These are phyloP conservation scores for Podila epigama DNA, from an alignment of 192 early-diverging fungal genomes.

Conservation along the genomic window DNA sequence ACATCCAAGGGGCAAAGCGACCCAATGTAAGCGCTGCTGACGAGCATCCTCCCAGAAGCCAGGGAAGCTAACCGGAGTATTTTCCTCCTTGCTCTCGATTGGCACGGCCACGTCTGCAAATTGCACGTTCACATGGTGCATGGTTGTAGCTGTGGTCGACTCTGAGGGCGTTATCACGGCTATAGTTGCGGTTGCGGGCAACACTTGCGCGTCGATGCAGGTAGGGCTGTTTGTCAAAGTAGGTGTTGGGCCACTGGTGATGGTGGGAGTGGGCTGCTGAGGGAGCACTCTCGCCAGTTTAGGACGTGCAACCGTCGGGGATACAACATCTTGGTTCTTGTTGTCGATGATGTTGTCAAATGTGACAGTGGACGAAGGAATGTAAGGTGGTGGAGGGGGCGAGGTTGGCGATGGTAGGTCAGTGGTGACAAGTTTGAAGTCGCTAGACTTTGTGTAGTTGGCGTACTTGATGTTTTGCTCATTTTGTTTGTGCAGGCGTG, in stretches of 20 bases:
- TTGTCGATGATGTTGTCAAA: not conserved
- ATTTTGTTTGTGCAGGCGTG: not conserved
- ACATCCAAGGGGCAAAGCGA: conserved; percentile 28
- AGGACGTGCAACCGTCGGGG: conserved; percentile 17
- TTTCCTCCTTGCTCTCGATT: too few relatives aligned
- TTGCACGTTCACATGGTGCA: too few relatives aligned
- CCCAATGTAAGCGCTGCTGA: conserved; percentile 25
- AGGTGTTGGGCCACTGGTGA: not conserved
- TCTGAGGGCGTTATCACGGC: too few relatives aligned
- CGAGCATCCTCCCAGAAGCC: conserved; percentile 26
- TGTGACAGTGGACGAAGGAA: conserved; percentile 2
- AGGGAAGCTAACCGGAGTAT: conserved; percentile 1
- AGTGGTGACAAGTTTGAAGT: conserved; percentile 26
- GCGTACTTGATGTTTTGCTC: conserved; percentile 13
- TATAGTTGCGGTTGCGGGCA: not conserved
- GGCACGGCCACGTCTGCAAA: not conserved
- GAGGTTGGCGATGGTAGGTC: conserved; percentile 19
- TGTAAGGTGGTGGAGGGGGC: conserved; percentile 42
- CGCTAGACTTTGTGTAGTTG: conserved; percentile 38
- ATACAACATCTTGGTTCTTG: too few relatives aligned
- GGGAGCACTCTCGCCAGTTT: conserved; percentile 24
- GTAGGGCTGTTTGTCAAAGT: not conserved
- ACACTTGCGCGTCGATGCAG: not conserved
- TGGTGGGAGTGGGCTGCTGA: conserved; percentile 22
- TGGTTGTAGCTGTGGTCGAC: too few relatives aligned